Base-by-base conservation (phyloP, 164 flowering plant species). In the Platanus orientalis region DNA sequence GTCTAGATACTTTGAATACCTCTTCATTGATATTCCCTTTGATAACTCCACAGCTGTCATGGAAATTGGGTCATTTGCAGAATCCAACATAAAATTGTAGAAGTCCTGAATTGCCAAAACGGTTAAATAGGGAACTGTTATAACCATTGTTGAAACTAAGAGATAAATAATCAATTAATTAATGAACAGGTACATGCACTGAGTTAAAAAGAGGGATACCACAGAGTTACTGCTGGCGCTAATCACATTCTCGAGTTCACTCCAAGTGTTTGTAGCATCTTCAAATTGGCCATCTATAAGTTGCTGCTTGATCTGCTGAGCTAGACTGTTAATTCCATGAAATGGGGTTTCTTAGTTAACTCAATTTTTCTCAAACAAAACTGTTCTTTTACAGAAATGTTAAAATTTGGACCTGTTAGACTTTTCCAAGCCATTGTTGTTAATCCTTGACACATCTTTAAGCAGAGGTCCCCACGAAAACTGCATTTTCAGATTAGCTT, bases 381-480 rank as follows among this genome's bases (percentile, higher is more conserved):
- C 0, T 14, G 20, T 28, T 2, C 3, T 16, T 20, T 51, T 30
- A 19, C 27, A 20, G 19, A 20, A 30, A 53, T 20, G 0, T n/a
- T 19, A 54, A 32, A n/a, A 30, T 24, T 47, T 54, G 0, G n/a
- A 89, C 95, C 95, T 86, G 73, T 83, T 86, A 24, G 97, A 75
- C 56, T 72, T 62, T 12, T 60, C 48, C 23, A 80, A 16, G 3
- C 88, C 97, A 62, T 72, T 79, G 51, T 71, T 42, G 58, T 90
- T 97, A 10, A 93, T 79, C 60, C 98, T 68, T 5, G 96, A 87
- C 2, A 93, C 64, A 66, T 90, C 96, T 70, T 81, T 87, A 6
- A 93, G 86, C 7, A 93, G 81, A 74, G 98, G 95, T 6, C 86
- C 98, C 97, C 98, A 93, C 62, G 97, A 83, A 55, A 80, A 63